Conservation (phyloP, 2,329 filamentous ascomycete species). For the Cladophialophora psammophila region DNA sequence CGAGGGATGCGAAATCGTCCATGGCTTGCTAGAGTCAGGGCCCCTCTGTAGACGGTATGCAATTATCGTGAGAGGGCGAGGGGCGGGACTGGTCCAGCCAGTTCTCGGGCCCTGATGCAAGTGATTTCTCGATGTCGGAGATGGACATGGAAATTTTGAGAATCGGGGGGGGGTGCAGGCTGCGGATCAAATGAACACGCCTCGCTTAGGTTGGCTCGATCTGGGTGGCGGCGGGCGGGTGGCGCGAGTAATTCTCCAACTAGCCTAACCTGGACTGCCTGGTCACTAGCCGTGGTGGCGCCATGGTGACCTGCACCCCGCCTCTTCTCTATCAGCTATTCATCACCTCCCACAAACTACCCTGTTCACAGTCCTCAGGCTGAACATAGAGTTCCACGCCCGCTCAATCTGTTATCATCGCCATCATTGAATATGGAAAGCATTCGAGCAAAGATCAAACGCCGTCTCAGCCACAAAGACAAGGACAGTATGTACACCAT, state of each 20-base stretch:
- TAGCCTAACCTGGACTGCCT: background rate
- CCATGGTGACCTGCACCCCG: conserved; percentile 13
- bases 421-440: conserved; percentile 26
- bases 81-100: conserved; percentile 10
- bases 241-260: background rate
- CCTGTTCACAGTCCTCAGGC: background rate
- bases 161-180: background rate
- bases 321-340: conserved; percentile 5
- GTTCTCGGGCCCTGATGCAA: background rate
- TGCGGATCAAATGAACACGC: conserved; percentile 8
- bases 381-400: background rate
- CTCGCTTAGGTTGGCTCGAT: conserved; percentile 28
- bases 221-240: conserved; percentile 7
- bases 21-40: conserved; percentile 56
- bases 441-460: conserved; percentile 39
- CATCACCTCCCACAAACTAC: background rate
- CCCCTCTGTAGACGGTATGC: background rate
- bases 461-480: conserved; percentile 40
- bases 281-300: background rate
- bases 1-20: conserved; percentile 90
- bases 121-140: conserved; percentile 2
- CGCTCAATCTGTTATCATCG: background rate
- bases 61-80: conserved; percentile 5
- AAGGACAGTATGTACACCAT: conserved; percentile 32
- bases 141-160: conserved; percentile 11